phyloP scores from a whole-genome alignment of 129 eudicot genomes.

The Solidago caesia region DNA sequence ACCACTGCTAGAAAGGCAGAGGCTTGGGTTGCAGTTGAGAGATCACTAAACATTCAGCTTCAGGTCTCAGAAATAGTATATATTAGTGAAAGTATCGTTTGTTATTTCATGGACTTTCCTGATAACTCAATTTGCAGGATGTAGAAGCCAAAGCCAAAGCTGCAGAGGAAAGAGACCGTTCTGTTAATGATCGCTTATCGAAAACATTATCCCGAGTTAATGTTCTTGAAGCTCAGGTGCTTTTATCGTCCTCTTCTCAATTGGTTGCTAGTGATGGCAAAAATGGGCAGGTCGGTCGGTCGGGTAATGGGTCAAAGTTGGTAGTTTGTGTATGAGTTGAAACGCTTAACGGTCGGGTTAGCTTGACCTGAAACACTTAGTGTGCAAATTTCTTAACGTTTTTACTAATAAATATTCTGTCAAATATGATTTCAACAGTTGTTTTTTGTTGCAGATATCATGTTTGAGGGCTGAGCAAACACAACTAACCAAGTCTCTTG shows the following conservation, averaged over 20 bases:
- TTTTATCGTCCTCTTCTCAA: constrained; percentile 11
- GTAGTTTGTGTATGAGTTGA: too few species aligned
- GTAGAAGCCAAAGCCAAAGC: constrained; percentile 86
- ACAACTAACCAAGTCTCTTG: constrained; percentile 72
- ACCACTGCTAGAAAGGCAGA: constrained; percentile 73
- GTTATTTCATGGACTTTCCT: constrained; percentile 4
- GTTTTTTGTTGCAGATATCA: constrained; percentile 62
- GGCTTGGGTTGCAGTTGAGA: constrained; percentile 87
- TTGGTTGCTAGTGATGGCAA: background rate
- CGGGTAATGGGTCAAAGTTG: background rate
- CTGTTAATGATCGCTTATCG: constrained; percentile 72
- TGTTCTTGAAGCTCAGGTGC: constrained; percentile 98
- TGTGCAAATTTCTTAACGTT: too few species aligned
- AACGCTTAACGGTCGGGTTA: too few species aligned
- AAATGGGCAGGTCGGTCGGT: background rate
- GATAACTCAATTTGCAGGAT: constrained; percentile 55
- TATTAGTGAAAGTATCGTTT: background rate
- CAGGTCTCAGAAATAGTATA: constrained; percentile 52
- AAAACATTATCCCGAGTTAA: constrained; percentile 78
- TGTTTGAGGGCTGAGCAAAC: constrained; percentile 91
- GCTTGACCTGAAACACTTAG: too few species aligned
- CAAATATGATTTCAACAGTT: background rate
- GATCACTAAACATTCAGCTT: constrained; percentile 74
- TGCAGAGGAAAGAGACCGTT: constrained; percentile 82
- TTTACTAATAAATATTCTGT: too few species aligned